These are phyloP conservation scores for Papilionanthe hybrid DNA, from an alignment of 116 monocot genomes.

Conservation along the genomic window DNA sequence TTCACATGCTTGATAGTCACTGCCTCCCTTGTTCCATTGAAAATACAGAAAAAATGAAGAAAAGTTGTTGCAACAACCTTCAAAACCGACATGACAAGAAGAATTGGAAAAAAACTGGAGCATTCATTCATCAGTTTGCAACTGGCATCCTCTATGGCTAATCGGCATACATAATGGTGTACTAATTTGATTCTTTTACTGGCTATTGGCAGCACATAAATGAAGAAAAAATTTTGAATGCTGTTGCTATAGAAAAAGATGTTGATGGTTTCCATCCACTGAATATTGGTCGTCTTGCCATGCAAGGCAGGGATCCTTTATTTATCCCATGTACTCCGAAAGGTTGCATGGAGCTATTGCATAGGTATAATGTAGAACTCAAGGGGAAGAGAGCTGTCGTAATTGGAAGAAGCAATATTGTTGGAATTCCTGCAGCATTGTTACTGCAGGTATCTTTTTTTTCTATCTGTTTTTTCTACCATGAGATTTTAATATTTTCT, in stretches of 20 bases:
- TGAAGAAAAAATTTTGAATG: slow-evolving; percentile 67
- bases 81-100: background rate
- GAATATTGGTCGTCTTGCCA: slow-evolving; percentile 86
- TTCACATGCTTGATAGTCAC: too few relatives aligned
- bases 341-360: slow-evolving; percentile 90
- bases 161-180: background rate
- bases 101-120: background rate
- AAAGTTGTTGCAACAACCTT: too few relatives aligned
- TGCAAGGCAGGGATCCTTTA: slow-evolving; percentile 88
- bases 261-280: slow-evolving; percentile 97
- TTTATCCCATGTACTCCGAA: slow-evolving; percentile 96
- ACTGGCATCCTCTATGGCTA: background rate
- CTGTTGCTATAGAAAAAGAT: slow-evolving; percentile 85
- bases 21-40: too few relatives aligned
- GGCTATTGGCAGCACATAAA: slow-evolving; percentile 70
- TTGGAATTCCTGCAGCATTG: slow-evolving; percentile 87
- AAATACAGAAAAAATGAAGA: too few relatives aligned
- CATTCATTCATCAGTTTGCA: background rate
- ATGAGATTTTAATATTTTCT: background rate
- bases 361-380: slow-evolving; percentile 60
- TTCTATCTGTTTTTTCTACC: background rate
- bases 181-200: slow-evolving; percentile 9
- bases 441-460: slow-evolving; percentile 61
- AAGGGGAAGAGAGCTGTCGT: slow-evolving; percentile 92
- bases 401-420: slow-evolving; percentile 96